Percentiles rank a stretch among this genome's conserved stretches.
Evolutionary conservation across 208 protist species (phyloP).

Genomic region (Leishmania martiniquensis): DNA sequence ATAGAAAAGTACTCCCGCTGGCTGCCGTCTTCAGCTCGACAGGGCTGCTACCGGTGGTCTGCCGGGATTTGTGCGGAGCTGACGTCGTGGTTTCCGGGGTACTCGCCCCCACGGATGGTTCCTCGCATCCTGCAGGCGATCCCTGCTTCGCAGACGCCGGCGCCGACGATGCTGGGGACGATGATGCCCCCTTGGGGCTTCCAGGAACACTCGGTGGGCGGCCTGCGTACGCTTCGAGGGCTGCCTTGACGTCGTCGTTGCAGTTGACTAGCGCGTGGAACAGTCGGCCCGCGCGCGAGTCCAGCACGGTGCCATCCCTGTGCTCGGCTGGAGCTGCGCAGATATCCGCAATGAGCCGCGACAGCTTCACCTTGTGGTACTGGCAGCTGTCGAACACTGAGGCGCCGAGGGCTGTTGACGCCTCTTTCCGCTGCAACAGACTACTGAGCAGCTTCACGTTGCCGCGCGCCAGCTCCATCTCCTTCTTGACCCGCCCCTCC

Average conservation of each 20-base stretch:
- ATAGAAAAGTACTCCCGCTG: not conserved
- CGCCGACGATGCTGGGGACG: not conserved
- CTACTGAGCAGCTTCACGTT: conserved; percentile 68
- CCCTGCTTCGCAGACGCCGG: conserved; percentile 3
- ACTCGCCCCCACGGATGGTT: not conserved
- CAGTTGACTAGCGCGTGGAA: conserved; percentile 35
- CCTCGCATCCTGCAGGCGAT: not conserved
- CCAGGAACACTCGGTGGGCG: conserved; percentile 7
- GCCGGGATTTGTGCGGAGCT: not conserved
- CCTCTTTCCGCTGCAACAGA: conserved; percentile 51
- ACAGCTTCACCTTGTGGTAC: conserved; percentile 73
- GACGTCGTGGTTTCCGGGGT: not conserved
- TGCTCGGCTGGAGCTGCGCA: conserved; percentile 31
- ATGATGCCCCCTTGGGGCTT: conserved; percentile 14
- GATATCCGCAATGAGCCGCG: conserved; percentile 41
- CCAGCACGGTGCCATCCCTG: conserved; percentile 40
- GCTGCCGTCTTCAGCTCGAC: conserved; percentile 17
- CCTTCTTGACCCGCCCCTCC: conserved; percentile 30
- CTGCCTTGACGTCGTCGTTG: conserved; percentile 32
- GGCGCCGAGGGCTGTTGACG: conserved; percentile 42
- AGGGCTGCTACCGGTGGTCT: conserved; percentile 5
- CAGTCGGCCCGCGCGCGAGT: conserved; percentile 19
- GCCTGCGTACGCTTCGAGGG: conserved; percentile 24
- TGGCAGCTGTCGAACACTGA: conserved; percentile 75
- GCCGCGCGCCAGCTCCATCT: conserved; percentile 48